Base-by-base conservation (phyloP, 2,329 filamentous ascomycete species). In the Xylaria sp. region DNA sequence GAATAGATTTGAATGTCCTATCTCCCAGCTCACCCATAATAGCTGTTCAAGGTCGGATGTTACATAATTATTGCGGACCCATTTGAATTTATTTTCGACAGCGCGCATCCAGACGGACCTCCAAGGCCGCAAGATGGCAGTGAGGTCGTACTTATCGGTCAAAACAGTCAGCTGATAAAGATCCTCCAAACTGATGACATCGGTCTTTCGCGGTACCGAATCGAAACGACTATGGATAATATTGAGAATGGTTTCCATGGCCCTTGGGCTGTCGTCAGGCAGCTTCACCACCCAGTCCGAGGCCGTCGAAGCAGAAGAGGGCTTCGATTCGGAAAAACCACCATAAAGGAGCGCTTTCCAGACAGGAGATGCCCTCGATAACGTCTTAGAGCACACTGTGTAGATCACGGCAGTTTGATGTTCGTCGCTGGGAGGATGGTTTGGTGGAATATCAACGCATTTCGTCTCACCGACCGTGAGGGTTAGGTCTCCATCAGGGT, bases 171-270 rank as follows among this genome's bases (percentile, higher is more conserved):
- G 67, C 17, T 71, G 51, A 51, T 75, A 75, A 15, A 77, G 57
- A 4, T 60, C 38, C 26, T 59, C 59, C 7, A 71, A 6, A 6
- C 58, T 5, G 3, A 72, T 26, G n/a, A 36, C 4, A 0, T 60
- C 51, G 0, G 49, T n/a, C 17, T 40, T 6, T 3, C 65, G 56
- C 1, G 75, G 74, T 1, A 79, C 59, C 11, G 68, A 63, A 3
- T 77, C 71, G 40, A 77, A 75, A 9, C 69, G 72, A 17, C 73
- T 66, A 38, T 80, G 78, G 13, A 79, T 73, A 13, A 80, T 79
- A 58, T 76, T 74, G 15, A 80, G 62, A n/a, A 80, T 40, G n/a
- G 74, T 72, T 6, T 70, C 57, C 71, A 79, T 74, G 0, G 77
- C 72, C 38, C 68, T 69, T 5, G 78, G 72, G 9, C 77, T 65